Evolutionary conservation across 768 basidiomycete genomes (phyloP).

Genomic region (Pulveroboletus sp.): DNA sequence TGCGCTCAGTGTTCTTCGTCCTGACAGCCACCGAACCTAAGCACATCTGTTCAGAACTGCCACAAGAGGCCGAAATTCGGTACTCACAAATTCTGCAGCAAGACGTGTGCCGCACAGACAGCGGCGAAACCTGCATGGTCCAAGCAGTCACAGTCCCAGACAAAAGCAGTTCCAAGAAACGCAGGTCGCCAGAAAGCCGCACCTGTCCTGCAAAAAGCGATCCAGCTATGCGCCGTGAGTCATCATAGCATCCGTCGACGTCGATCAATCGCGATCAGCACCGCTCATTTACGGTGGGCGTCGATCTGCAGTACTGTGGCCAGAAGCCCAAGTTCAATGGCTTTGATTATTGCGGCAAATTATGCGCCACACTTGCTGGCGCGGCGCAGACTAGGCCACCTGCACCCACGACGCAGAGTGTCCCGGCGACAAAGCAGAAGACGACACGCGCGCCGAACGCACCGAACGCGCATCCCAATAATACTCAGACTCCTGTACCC

Average conservation of each 20-base stretch:
- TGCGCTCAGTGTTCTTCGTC: slow-evolving; percentile 12
- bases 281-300: slow-evolving; percentile 19
- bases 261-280: slow-evolving; percentile 28
- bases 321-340: slow-evolving; percentile 57
- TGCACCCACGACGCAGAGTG: slow-evolving; percentile 9
- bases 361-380: slow-evolving; percentile 50
- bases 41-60: slow-evolving; percentile 40
- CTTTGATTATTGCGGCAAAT: slow-evolving; percentile 62
- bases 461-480: slow-evolving; percentile 9
- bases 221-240: slow-evolving; percentile 28
- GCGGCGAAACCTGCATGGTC: slow-evolving; percentile 10
- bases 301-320: slow-evolving; percentile 41
- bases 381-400: slow-evolving; percentile 19
- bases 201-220: slow-evolving; percentile 15
- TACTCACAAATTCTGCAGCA: slow-evolving; percentile 53
- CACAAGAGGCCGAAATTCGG: slow-evolving; percentile 50
- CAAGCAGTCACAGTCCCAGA: slow-evolving; percentile 14
- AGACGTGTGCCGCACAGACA: slow-evolving; percentile 47
- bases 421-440: slow-evolving; percentile 18
- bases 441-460: slow-evolving; percentile 5
- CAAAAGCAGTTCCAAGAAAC: slow-evolving; percentile 11
- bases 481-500: neutral
- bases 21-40: slow-evolving; percentile 4
- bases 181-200: slow-evolving; percentile 10
- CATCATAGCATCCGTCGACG: slow-evolving; percentile 9